Percentiles rank a stretch among this genome's conserved stretches.
These are phyloP conservation scores for Beauveria varroae DNA, from an alignment of 2,329 filamentous ascomycete genomes.

Conservation along the genomic window DNA sequence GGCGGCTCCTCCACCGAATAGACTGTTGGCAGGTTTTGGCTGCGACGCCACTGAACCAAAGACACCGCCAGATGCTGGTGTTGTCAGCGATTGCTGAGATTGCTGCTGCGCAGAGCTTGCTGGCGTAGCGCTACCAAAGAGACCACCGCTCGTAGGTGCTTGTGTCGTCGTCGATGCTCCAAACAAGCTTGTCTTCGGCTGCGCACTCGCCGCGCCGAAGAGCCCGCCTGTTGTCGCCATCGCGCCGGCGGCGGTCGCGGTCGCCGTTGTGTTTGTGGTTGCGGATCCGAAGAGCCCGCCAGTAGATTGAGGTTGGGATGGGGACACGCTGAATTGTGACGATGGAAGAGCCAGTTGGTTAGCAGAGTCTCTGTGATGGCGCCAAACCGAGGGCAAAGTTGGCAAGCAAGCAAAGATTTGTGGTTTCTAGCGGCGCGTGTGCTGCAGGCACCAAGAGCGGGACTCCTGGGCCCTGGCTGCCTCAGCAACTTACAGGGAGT, in stretches of 20 bases:
- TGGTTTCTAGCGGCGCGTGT: conserved; percentile 5
- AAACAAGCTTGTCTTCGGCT: conserved; percentile 25
- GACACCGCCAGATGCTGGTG: conserved; percentile 15
- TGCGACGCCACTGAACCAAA: conserved; percentile 17
- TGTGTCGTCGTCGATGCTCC: conserved; percentile 20
- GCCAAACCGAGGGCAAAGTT: background rate
- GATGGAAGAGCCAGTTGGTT: background rate
- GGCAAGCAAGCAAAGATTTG: conserved; percentile 5
- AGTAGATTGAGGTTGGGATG: conserved; percentile 26
- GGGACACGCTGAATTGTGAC: conserved; percentile 18
- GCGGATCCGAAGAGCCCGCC: conserved; percentile 31
- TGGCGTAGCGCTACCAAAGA: conserved; percentile 23
- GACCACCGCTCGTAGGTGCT: conserved; percentile 8
- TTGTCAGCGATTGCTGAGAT: conserved; percentile 18
- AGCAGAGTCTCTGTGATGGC: background rate
- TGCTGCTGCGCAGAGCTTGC: conserved; percentile 16
- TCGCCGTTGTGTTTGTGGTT: conserved; percentile 20
- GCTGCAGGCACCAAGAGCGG: conserved; percentile 4
- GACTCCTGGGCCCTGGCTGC: conserved; percentile 4
- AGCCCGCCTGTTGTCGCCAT: conserved; percentile 31
- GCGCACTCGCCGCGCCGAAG: conserved; percentile 22
- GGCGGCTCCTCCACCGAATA: conserved; percentile 17
- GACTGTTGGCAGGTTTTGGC: conserved; percentile 17
- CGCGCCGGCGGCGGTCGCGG: conserved; percentile 14
- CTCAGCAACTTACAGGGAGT: conserved; percentile 31